Base-by-base conservation (phyloP, 83 land plant species). In the Diphasiastrum complanatum region DNA sequence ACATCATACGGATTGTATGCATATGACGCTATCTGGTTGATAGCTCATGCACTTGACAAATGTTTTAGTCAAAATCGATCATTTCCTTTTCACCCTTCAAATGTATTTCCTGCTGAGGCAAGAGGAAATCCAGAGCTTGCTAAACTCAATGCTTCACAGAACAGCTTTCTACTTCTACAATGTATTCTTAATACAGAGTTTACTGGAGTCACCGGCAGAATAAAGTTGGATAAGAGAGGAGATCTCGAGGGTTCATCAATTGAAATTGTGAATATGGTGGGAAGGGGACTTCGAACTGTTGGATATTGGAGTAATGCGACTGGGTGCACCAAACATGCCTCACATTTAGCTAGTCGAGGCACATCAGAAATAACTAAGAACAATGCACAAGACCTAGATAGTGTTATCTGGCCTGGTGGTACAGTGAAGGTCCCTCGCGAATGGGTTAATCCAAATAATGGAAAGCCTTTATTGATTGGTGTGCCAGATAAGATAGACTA, bases 321-420 rank as follows among this genome's bases (percentile, higher is more conserved):
- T 41, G 45, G 47, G 24, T 3, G 33, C 5, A 33, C 32, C 45
- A 47, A 3, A 10, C 11, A n/a, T 27, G 10, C 4, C 18, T 22
- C 23, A 29, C 54, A 20, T 4, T 8, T 24, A 36, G 36, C 28
- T 43, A 20, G 19, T 3, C 26, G 68, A 61, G 2, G 0, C 16
- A 23, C 14, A 31, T 20, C 29, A 11, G 12, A 31, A 5, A 2
- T 23, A 33, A 26, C 26, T 0, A 16, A 40, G 0, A 65, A 45
- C 6, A 28, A n/a, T 2, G 31, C 20, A 65, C 70, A 16, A 55
- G 60, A 43, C 6, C 64, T n/a, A n/a, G n/a, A n/a, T n/a, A n/a
- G n/a, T 1, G 68, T 80, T 10, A 67, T 78, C 28, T 86, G 91
- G 91, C 87, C 87, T 2, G 91, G 91, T 0, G 79, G 68, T 5